Evolutionary conservation across 2,329 filamentous ascomycete genomes (phyloP).

Genomic region (Pyrenochaeta sp.): DNA sequence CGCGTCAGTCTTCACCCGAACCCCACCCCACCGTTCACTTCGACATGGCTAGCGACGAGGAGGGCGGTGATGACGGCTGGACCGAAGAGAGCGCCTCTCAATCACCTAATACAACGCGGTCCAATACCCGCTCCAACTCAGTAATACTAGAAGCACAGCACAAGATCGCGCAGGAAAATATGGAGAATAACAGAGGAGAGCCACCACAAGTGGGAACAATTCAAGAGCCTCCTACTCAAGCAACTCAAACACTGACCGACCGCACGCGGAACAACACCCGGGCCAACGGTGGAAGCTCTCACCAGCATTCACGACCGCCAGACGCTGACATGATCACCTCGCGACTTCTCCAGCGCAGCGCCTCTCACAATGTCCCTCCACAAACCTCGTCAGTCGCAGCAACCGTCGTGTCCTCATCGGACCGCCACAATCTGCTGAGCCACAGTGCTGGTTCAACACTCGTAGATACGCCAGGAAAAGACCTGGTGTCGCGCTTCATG

Average conservation of each 20-base stretch:
- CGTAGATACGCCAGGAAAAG: conserved; percentile 51
- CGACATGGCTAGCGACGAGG: conserved; percentile 45
- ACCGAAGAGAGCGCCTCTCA: conserved; percentile 54
- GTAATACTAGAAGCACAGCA: conserved; percentile 47
- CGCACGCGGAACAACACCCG: conserved; percentile 34
- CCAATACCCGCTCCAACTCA: conserved; percentile 52
- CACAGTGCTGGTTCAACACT: conserved; percentile 51
- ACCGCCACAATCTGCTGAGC: conserved; percentile 45
- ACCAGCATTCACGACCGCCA: conserved; percentile 47
- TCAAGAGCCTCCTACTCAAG: conserved; percentile 18
- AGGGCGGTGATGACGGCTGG: conserved; percentile 49
- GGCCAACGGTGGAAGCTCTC: conserved; percentile 42
- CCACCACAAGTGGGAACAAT: conserved; percentile 16
- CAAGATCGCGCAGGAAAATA: conserved; percentile 32
- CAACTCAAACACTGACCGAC: conserved; percentile 34
- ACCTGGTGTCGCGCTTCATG: conserved; percentile 58
- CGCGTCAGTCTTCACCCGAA: conserved; percentile 46
- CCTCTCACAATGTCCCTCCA: conserved; percentile 68
- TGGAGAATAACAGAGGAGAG: conserved; percentile 33
- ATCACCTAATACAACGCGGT: conserved; percentile 52
- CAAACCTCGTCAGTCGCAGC: conserved; percentile 70
- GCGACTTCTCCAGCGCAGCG: conserved; percentile 70
- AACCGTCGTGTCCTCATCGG: conserved; percentile 56
- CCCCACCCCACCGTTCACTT: conserved; percentile 53
- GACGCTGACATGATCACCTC: conserved; percentile 74